Conservation (phyloP, 2,329 filamentous ascomycete genomes). For the Penicillium nordicum region DNA sequence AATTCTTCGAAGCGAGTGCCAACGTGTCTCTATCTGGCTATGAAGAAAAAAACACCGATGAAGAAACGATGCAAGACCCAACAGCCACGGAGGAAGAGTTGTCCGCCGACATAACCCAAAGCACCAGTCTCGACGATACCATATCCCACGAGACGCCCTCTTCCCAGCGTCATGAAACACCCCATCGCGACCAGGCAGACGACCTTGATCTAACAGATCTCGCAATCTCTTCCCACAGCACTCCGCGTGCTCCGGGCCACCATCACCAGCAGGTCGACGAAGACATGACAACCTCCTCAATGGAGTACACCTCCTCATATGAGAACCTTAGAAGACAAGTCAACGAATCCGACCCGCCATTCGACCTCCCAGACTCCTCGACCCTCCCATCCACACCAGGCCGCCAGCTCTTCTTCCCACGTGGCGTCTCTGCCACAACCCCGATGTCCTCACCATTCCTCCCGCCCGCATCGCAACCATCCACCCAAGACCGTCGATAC, state of each 20-base stretch:
- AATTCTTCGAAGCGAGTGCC: conserved; percentile 98
- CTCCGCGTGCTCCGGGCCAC: conserved; percentile 39
- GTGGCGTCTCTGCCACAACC: conserved; percentile 59
- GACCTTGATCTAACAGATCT: conserved; percentile 47
- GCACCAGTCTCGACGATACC: conserved; percentile 33
- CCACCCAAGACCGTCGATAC: conserved; percentile 36
- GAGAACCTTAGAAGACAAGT: conserved; percentile 69
- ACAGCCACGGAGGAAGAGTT: conserved; percentile 56
- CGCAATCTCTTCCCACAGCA: conserved; percentile 48
- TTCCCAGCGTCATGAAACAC: conserved; percentile 29
- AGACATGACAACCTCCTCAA: conserved; percentile 40
- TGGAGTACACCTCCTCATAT: conserved; percentile 70
- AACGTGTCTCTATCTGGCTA: conserved; percentile 96
- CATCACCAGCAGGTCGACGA: conserved; percentile 28
- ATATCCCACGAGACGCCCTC: conserved; percentile 42
- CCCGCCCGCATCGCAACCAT: conserved; percentile 47
- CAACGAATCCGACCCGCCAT: conserved; percentile 42
- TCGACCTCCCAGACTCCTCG: conserved; percentile 34
- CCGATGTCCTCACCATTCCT: conserved; percentile 57
- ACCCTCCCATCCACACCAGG: conserved; percentile 39
- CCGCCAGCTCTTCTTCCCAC: conserved; percentile 25
- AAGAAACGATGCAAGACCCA: conserved; percentile 54
- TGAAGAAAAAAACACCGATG: conserved; percentile 67
- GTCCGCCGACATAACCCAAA: conserved; percentile 48
- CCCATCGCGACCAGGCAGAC: conserved; percentile 32